Base-by-base conservation (phyloP, 768 basidiomycete species). In the Tulasnella sp. region DNA sequence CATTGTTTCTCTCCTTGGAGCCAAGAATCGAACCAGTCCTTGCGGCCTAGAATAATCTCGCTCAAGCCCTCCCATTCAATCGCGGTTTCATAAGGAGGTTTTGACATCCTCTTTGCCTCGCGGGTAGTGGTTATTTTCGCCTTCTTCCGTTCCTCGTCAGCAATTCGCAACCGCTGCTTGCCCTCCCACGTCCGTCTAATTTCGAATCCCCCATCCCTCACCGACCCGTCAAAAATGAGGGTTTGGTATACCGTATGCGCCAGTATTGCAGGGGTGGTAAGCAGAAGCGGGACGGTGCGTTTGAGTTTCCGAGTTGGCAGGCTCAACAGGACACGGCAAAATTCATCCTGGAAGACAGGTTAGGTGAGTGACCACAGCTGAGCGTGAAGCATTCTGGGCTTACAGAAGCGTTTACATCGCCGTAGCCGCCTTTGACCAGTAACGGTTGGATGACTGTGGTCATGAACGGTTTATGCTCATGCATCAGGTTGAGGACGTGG, bases 201-300 rank as follows among this genome's bases (percentile, higher is more conserved):
- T 39, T 85, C 86, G 83, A 95, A 98, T 0, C 93, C 94, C 84
- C 91, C 90, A 81, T 93, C 93, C 24, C 87, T 85, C 48, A 98
- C 83, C 31, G 91, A 88, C 38, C 92, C 90, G 85, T 99, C 98
- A 82, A 99, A 99, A 0, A 91, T 85, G 4, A 99, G 87, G 0
- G 96, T 90, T 84, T 99, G 95, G 84, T 97, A 97, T 73, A 99
- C 93, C 0, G 96, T 98, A 83, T 99, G 97, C 1, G 98, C 98
- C 9, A 99, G 87, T 31, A 99, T 86, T 0, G 96, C 91, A 0
- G 98, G 94, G 81, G 92, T 91, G 2, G 90, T 86, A 6, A 99
- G 86, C 16, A 99, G 85, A 27, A 88, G 84, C 0, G 96, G 94
- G 46, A 96, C 87, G 0, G 94, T 92, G 71, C 89, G 90, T 58